Base-by-base conservation (phyloP, 495 filamentous ascomycete genomes). In the Elasticomyces elasticus region DNA sequence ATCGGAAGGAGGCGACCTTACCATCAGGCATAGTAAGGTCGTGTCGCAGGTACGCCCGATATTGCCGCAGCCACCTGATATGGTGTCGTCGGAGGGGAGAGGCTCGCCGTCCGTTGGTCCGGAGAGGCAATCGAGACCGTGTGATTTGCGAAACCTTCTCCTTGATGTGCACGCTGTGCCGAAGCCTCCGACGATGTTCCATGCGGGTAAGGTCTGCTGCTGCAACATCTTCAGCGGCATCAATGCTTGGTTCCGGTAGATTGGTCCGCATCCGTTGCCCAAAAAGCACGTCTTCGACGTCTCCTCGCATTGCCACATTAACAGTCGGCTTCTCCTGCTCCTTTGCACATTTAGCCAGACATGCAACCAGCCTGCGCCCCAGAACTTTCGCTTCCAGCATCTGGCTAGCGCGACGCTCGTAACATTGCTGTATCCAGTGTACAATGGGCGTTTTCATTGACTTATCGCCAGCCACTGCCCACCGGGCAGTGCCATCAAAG, bases 301-400 rank as follows among this genome's bases (percentile, higher is more conserved):
- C 53, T 5, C 11, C 19, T 27, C 53, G n/a, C 5, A 2, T 31
- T 1, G 19, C 20, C 11, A 42, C 22, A 10, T 7, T 23, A 25
- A 55, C n/a, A 10, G 26, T 23, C 15, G 53, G 53, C 33, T 26
- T 33, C 44, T 42, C 33, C 25, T 9, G 27, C 22, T 31, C 22
- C 17, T 51, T 57, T 3, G 48, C 46, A 31, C 35, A 33, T 17
- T 57, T 51, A 23, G 31, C 48, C 12, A 57, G 24, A n/a, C 24
- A 30, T 2, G 15, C 30, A n/a, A 57, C 54, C 47, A 57, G 25
- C 28, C 30, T 7, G 24, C 41, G 43, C 1, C 54, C 54, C 9
- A 51, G 23, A 5, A 44, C 26, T 17, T 43, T 52, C 7, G 40
- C 48, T 17, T 57, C 47, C 10, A 4, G 13, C 40, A 20, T 31